Base-by-base conservation (phyloP, 2,329 filamentous ascomycete species). In the Acrocalymma vagum region DNA sequence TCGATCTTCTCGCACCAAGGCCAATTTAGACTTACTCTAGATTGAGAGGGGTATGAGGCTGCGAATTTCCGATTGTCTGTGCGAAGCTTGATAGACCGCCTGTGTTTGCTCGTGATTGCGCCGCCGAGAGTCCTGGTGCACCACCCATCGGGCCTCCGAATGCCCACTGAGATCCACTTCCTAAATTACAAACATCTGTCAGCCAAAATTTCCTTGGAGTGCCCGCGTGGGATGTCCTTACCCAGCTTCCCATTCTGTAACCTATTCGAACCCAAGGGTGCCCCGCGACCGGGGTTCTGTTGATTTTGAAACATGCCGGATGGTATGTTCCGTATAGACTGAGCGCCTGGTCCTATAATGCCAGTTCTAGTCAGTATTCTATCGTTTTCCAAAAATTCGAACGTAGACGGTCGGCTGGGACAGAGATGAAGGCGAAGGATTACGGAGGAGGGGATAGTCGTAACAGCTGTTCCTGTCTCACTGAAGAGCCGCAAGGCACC, bases 131-230 rank as follows among this genome's bases (percentile, higher is more conserved):
- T 38, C 76, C 76, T 46, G 78, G 75, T 38, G 77, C 73, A 49
- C 76, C 78, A 35, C 76, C 77, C 60, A 79, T 75, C 28, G 79
- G 78, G 38, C 78, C 67, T 32, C 78, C 78, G 60, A 82, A 82
- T 32, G 77, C 79, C 80, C 80, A 83, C 62, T 78, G 78, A 47
- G 78, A 74, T 57, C 76, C 77, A 55, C 72, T 77, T 36, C 79
- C 80, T 77, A 63, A 31, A 58, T 34, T 26, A 45, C 16, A 44
- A 21, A 29, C 17, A 41, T 23, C 16, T 10, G 43, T 67, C 42
- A 67, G 63, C 44, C 32, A 49, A 28, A 11, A 15, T 13, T 29
- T 22, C 30, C 18, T 10, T 22, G 17, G 24, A 28, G 29, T 29
- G 18, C 25, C 8, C 7, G 28, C 18, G 24, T 28, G 26, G 26